Evolutionary conservation across 116 monocot genomes (phyloP), one percentile per base, ranked within the genome.

Genomic region (Cymodocea nodosa): DNA sequence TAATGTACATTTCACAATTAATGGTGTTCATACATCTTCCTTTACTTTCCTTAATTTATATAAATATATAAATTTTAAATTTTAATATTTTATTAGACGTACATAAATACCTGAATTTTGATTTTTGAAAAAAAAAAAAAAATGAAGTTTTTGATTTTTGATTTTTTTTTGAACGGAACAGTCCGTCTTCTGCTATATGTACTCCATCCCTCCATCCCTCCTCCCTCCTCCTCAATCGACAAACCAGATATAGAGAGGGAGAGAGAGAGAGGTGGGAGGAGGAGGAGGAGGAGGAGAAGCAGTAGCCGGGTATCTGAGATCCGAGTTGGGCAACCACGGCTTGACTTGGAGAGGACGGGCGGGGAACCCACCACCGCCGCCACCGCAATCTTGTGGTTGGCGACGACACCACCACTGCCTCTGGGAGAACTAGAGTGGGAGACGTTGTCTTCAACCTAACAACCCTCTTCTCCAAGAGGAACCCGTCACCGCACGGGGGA

Each of bases 401-500:
- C 5, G 20, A 24, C 24, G 57, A 24, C 20, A 15, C 67, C 16
- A 37, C 34, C 57, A 19, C 64, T 65, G 20, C 40, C 18, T 35
- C 20, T 55, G 23, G 14, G 37, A 73, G 66, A 6, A 44, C 6
- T 11, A 44, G 44, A 44, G 11, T 44, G 56, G 78, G 75, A 65
- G 65, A 48, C 58, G 23, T 37, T 9, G 23, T 0, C 59, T 63
- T 25, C 15, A 15, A 59, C 67, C 58, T 35, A 18, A 81, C 56
- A 30, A 70, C 54, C 55, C 69, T 67, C 24, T 70, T 80, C 48
- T 77, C 65, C 35, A 70, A 71, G 70, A 64, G 78, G 65, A 65
- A 64, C 71, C 78, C 85, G 30, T 65, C 79, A 19, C 56, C 85
- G 4, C 79, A 86, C 86, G 86, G 86, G 14, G 86, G 86, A 25